These are phyloP conservation scores for Penicillium polonicum DNA, from an alignment of 2,329 filamentous ascomycete genomes.

Conservation along the genomic window DNA sequence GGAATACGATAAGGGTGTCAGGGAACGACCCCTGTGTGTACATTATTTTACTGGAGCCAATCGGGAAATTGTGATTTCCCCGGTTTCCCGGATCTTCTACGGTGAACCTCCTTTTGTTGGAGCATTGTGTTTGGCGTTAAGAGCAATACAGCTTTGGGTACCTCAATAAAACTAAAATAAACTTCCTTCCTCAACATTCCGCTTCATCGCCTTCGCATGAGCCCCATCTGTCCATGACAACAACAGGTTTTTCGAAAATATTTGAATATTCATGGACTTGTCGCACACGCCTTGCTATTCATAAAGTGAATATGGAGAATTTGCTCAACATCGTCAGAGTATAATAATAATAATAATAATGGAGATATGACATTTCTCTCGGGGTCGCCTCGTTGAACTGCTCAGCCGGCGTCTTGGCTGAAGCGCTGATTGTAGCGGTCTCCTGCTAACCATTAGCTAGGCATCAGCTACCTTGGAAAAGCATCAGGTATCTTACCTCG, in stretches of 20 bases:
- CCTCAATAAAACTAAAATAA: conserved; percentile 24
- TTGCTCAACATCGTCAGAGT: background rate
- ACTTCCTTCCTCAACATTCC: conserved; percentile 3
- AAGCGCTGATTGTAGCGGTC: conserved; percentile 36
- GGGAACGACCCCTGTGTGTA: conserved; percentile 19
- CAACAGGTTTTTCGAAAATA: background rate
- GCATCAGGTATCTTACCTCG: conserved; percentile 25
- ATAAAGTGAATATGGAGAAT: background rate
- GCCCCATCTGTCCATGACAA: background rate
- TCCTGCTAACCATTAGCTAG: conserved; percentile 24
- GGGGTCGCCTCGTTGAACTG: background rate
- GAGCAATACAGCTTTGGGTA: conserved; percentile 24
- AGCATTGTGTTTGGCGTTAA: conserved; percentile 30
- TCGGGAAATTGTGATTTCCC: background rate
- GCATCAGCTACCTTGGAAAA: background rate
- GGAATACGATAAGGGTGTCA: conserved; percentile 7
- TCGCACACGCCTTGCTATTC: background rate
- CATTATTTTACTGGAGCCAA: conserved; percentile 25
- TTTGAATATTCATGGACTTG: background rate
- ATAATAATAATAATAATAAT: background rate
- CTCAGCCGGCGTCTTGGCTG: conserved; percentile 18
- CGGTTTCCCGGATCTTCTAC: conserved; percentile 12
- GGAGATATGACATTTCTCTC: background rate
- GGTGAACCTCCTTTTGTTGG: conserved; percentile 19
- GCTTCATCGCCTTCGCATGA: background rate